Conservation (phyloP, 306 rosid genomes). For the Echinosophora koreensis region DNA sequence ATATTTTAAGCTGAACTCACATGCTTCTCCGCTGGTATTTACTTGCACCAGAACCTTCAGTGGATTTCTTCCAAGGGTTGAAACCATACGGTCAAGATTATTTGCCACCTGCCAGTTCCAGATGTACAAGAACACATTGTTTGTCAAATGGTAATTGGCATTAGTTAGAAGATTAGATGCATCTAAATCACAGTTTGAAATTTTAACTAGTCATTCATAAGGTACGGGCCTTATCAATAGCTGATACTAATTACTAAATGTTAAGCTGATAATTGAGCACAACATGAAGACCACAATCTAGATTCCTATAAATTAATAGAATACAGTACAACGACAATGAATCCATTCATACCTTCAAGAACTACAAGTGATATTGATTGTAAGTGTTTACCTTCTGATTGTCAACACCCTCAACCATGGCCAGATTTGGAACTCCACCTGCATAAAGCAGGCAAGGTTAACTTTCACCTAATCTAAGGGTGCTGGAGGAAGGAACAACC, state of each 20-base stretch:
- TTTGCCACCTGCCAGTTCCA: constrained; percentile 75
- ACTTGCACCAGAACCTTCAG: constrained; percentile 85
- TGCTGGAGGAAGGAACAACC: constrained; percentile 21
- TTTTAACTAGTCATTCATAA: constrained; percentile 23
- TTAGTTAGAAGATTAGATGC: constrained; percentile 32
- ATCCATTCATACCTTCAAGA: constrained; percentile 15
- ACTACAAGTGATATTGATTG: constrained; percentile 41
- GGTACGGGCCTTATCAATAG: constrained; percentile 8
- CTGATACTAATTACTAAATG: constrained; percentile 1
- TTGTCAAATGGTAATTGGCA: constrained; percentile 31
- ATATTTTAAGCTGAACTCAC: constrained; percentile 60
- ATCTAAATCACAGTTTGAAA: constrained; percentile 21
- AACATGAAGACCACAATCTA: constrained; percentile 2
- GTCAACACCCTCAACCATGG: constrained; percentile 86
- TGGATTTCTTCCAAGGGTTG: constrained; percentile 77
- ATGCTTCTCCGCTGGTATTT: constrained; percentile 93
- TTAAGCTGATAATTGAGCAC: constrained; percentile 26
- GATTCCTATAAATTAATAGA: constrained; percentile 36
- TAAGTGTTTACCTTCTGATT: constrained; percentile 75
- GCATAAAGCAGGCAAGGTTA: constrained; percentile 44
- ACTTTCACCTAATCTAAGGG: constrained; percentile 6
- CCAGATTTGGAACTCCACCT: constrained; percentile 85
- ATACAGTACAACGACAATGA: neutral
- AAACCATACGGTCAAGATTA: constrained; percentile 78
- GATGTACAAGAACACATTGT: constrained; percentile 34